These are phyloP conservation scores for Atractiella rhizophila DNA, from an alignment of 768 basidiomycete species.

Conservation along the genomic window DNA sequence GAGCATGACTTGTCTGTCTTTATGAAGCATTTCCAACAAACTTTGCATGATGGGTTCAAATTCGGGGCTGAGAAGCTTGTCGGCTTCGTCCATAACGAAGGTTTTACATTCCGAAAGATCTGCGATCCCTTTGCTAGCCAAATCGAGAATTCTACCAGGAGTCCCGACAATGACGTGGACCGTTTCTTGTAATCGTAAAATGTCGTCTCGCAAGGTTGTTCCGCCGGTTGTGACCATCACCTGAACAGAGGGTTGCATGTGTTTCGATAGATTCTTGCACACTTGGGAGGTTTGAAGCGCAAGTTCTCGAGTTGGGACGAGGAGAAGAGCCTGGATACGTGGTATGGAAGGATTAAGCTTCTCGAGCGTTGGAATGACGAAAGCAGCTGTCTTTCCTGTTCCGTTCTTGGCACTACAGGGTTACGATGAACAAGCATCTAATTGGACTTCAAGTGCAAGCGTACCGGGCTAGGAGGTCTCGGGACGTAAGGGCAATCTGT, in stretches of 20 bases:
- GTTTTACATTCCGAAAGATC: constrained; percentile 82
- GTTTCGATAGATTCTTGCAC: constrained; percentile 86
- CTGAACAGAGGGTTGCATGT: constrained; percentile 73
- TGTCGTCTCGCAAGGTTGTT: constrained; percentile 93
- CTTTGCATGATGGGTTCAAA: constrained; percentile 95
- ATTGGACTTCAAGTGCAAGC: constrained; percentile 16
- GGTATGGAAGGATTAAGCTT: constrained; percentile 56
- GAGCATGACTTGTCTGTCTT: constrained; percentile 83
- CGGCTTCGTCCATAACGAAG: constrained; percentile 99
- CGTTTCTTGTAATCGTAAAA: constrained; percentile 59
- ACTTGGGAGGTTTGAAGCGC: constrained; percentile 98
- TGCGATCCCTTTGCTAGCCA: constrained; percentile 75
- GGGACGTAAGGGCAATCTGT: constrained; percentile 70
- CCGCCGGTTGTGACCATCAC: constrained; percentile 99
- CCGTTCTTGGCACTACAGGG: constrained; percentile 26
- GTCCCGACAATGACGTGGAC: constrained; percentile 96
- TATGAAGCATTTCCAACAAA: constrained; percentile 56
- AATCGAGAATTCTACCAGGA: constrained; percentile 80
- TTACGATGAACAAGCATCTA: background rate
- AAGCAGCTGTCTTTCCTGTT: constrained; percentile 94
- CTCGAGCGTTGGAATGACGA: constrained; percentile 89
- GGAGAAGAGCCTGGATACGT: constrained; percentile 86
- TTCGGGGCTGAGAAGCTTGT: constrained; percentile 88
- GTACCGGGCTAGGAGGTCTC: constrained; percentile 82
- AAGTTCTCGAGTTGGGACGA: constrained; percentile 95